phyloP scores from a whole-genome alignment of 2,329 filamentous ascomycete genomes.

The Dendryphion nanum region DNA sequence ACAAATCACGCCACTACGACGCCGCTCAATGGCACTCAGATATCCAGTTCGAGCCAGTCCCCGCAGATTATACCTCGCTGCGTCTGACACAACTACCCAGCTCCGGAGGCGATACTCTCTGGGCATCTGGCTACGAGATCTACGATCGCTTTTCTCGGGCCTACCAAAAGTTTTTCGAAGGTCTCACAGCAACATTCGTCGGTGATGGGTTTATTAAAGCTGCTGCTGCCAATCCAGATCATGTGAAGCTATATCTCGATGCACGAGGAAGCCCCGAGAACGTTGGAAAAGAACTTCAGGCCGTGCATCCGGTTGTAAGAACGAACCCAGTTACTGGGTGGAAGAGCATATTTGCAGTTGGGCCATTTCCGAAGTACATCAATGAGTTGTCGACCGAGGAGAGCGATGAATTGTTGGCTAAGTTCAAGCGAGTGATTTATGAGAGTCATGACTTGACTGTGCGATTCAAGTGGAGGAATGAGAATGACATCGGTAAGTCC shows the following conservation, averaged over 20 bases:
- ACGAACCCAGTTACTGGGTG: slow-evolving; percentile 65
- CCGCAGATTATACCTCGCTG: slow-evolving; percentile 42
- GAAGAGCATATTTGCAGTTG: slow-evolving; percentile 53
- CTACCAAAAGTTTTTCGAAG: slow-evolving; percentile 49
- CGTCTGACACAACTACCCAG: slow-evolving; percentile 28
- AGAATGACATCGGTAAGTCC: slow-evolving; percentile 36
- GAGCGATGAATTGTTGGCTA: slow-evolving; percentile 43
- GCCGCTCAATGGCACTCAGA: slow-evolving; percentile 52
- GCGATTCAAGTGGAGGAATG: slow-evolving; percentile 50
- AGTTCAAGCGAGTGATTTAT: slow-evolving; percentile 43
- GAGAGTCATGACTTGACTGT: slow-evolving; percentile 56
- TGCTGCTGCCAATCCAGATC: slow-evolving; percentile 24
- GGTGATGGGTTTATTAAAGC: slow-evolving; percentile 40
- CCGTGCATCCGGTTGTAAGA: slow-evolving; percentile 59
- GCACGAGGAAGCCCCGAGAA: slow-evolving; percentile 56
- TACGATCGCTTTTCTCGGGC: slow-evolving; percentile 52
- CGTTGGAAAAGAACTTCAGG: slow-evolving; percentile 49
- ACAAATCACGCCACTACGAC: slow-evolving; percentile 40
- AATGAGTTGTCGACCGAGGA: slow-evolving; percentile 49
- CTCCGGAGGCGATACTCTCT: slow-evolving; percentile 37
- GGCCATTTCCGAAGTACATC: slow-evolving; percentile 40
- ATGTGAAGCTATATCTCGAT: slow-evolving; percentile 9
- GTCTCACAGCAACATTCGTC: slow-evolving; percentile 48
- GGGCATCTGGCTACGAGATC: slow-evolving; percentile 43
- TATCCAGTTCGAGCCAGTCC: slow-evolving; percentile 42